Base-by-base conservation (phyloP, 2,329 filamentous ascomycete genomes). In the Tolypocladium album region DNA sequence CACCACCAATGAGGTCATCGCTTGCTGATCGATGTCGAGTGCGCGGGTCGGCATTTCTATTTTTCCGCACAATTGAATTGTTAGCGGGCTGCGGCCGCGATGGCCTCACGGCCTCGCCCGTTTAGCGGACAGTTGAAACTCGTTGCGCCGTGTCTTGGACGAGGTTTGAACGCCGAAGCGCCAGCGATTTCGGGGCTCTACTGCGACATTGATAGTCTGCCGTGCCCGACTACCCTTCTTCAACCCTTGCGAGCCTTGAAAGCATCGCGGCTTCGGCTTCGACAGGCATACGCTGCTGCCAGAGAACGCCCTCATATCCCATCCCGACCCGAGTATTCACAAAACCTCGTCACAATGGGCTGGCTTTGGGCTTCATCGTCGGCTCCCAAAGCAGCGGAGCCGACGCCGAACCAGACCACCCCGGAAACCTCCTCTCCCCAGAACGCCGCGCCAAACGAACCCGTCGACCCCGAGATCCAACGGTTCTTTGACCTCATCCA, bases 301-400 rank as follows among this genome's bases (percentile, higher is more conserved):
- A 52, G 13, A 52, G 27, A 24, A 34, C 47, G 47, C 47, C 45
- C 7, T 43, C 42, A 24, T 4, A 11, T 31, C n/a, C 24, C 27
- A 36, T 52, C 47, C 7, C 47, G 47, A 4, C 47, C 17, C 31
- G 20, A 22, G 11, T 4, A 53, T 36, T 20, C 20, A n/a, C 31
- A n/a, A 3, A 53, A 22, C 11, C 38, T 36, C 38, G 31, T 24
- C 66, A 74, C 59, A 63, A 87, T 87, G 84, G 83, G 83, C 64
- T 87, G 84, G 84, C 75, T 85, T 63, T 87, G 83, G 82, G 76
- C 80, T 61, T 76, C 74, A 7, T 64, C 72, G n/a, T 67, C 73
- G 20, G 62, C 74, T 20, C 62, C 75, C 20, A 70, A 71, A 64
- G 63, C 69, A 22, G 52, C 66, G 17, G 42, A 65, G 52, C 64